phyloP scores from a whole-genome alignment of 768 basidiomycete species.

The Phanerochaete sordida region DNA sequence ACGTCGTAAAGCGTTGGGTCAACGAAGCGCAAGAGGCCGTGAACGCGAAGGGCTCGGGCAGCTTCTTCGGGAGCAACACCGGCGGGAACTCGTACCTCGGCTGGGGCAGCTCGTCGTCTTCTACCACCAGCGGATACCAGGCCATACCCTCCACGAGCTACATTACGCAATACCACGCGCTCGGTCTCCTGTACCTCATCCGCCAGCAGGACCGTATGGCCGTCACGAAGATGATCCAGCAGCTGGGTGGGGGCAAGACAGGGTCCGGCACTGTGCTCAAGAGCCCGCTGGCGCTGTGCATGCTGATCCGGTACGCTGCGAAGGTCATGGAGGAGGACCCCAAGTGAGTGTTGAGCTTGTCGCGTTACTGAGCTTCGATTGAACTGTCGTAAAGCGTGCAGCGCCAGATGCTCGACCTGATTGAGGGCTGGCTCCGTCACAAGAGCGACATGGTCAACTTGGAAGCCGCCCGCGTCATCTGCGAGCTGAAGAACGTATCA shows the following conservation, averaged over 20 bases:
- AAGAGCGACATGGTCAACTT: conserved; percentile 99
- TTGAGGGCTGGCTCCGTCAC: conserved; percentile 94
- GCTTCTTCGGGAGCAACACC: conserved; percentile 52
- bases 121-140: conserved; percentile 56
- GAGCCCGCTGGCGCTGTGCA: conserved; percentile 96
- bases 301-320: conserved; percentile 97
- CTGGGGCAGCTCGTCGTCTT: conserved; percentile 54
- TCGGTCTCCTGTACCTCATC: conserved; percentile 91
- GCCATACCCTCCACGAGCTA: conserved; percentile 85
- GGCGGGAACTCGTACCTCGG: conserved; percentile 64
- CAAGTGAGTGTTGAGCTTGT: conserved; percentile 61
- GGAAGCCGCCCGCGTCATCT: conserved; percentile 95
- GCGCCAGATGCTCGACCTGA: conserved; percentile 86
- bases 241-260: conserved; percentile 85
- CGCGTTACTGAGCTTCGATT: not conserved
- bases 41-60: conserved; percentile 75
- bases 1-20: conserved; percentile 98
- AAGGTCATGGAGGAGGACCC: conserved; percentile 99
- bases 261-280: conserved; percentile 82
- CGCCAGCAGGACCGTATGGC: conserved; percentile 99
- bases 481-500: conserved; percentile 88
- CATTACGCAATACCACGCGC: conserved; percentile 95
- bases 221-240: conserved; percentile 98
- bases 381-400: conserved; percentile 58
- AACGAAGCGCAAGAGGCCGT: conserved; percentile 98